phyloP scores from a whole-genome alignment of 2,329 filamentous ascomycete genomes.

The Fonsecaea multimorphosa region DNA sequence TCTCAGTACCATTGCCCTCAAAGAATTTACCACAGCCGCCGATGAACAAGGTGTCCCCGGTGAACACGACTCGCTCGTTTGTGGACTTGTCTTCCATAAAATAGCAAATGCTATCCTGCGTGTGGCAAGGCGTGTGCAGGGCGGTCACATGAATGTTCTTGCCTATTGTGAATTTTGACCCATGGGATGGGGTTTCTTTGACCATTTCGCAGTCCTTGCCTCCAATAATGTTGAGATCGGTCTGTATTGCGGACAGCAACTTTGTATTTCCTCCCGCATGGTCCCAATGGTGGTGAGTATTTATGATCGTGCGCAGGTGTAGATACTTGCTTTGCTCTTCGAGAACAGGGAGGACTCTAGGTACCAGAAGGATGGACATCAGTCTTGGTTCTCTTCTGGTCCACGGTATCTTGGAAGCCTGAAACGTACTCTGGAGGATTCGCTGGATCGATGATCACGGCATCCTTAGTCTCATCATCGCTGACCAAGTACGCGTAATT shows the following conservation, averaged over 20 bases:
- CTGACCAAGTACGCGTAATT: conserved; percentile 61
- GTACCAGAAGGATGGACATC: neutral
- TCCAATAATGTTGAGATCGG: conserved; percentile 77
- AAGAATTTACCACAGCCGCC: conserved; percentile 96
- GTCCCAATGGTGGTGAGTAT: conserved; percentile 96
- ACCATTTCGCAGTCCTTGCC: conserved; percentile 85
- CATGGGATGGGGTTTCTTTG: conserved; percentile 75
- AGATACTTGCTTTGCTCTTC: conserved; percentile 72
- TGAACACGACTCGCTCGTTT: conserved; percentile 81
- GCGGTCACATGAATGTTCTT: conserved; percentile 78
- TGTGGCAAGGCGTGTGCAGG: conserved; percentile 96
- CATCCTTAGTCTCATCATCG: conserved; percentile 57
- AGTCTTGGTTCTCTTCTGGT: neutral
- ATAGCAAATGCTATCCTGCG: conserved; percentile 97
- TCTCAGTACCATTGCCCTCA: conserved; percentile 85
- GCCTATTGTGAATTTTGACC: conserved; percentile 80
- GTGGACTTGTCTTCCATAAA: conserved; percentile 72
- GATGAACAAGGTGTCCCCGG: conserved; percentile 94
- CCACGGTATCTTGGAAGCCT: neutral
- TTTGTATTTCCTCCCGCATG: conserved; percentile 91
- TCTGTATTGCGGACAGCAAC: conserved; percentile 63
- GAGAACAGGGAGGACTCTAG: conserved; percentile 51
- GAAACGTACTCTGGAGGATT: conserved; percentile 56
- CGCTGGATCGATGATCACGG: conserved; percentile 59
- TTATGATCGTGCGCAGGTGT: conserved; percentile 87